Conservation (phyloP, 2,329 filamentous ascomycete species). For the Fusarium circinatum region DNA sequence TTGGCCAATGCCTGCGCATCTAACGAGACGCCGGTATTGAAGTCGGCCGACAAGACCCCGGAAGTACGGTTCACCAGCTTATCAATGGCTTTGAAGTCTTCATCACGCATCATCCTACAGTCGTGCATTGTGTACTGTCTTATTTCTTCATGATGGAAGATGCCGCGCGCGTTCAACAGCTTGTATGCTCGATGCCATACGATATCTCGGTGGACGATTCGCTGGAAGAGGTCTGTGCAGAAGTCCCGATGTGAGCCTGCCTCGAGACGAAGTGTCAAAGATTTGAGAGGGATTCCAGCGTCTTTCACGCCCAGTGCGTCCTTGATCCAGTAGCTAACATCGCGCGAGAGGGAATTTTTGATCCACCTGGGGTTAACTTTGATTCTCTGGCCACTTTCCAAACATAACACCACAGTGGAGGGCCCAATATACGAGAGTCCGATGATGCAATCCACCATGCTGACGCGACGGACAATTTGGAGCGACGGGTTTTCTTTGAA, state of each 20-base stretch:
- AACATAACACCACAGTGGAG: too few relatives aligned
- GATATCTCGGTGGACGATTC: not conserved
- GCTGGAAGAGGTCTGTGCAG: not conserved
- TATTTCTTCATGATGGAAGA: not conserved
- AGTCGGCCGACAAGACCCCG: not conserved
- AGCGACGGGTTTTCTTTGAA: not conserved
- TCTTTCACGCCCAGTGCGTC: accelerated
- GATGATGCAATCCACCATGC: not conserved
- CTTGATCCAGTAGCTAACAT: accelerated
- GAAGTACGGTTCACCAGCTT: accelerated
- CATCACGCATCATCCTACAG: too few relatives aligned
- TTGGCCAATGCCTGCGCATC: not conserved
- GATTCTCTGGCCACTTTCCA: not conserved
- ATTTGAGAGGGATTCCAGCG: accelerated
- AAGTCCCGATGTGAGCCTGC: not conserved
- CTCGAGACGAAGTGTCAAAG: not conserved
- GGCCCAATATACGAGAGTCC: too few relatives aligned
- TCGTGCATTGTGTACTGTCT: too few relatives aligned
- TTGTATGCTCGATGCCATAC: not conserved
- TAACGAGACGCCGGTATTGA: not conserved
- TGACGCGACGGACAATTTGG: accelerated
- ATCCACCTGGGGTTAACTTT: too few relatives aligned
- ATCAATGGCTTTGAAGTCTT: accelerated
- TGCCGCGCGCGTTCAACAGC: not conserved
- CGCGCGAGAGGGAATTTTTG: accelerated